Evolutionary conservation across 805 yeast species (phyloP), one percentile per base, ranked within the genome.

Genomic region (Metschnikowia chrysomelidarum): DNA sequence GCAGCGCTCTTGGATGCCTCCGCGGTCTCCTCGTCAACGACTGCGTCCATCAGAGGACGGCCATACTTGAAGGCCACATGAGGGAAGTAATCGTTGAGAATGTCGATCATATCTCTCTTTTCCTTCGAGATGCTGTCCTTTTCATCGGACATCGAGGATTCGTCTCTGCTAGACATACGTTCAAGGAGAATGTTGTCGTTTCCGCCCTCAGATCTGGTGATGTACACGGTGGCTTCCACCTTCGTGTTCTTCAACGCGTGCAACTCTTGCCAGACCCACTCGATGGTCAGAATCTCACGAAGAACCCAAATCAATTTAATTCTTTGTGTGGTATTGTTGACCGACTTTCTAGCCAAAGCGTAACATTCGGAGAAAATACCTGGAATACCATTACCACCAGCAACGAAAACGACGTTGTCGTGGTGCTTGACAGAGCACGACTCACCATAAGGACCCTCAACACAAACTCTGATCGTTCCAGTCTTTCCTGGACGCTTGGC

Each of bases 381-480:
- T 0, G 91, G 80, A 35, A 84, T 67, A 36, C 93, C 94, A 36
- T 79, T 78, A 21, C 93, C 91, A 27, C 87, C 89, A 5, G 89
- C 82, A 19, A 83, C 47, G 27, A 80, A 68, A 5, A 82, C 68
- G 4, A 80, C 72, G 39, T 73, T 69, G 30, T 76, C 73, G 47
- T 71, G 81, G 27, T 64, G 60, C 22, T 63, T 57, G 11, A 76
- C 61, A 1, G 79, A 72, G 3, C 76, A 54, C 2, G 71, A 45
- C 20, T 66, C 64, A 2, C 91, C 87, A 50, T 84, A 84, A 2
- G 91, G 88, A 1, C 91, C 91, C 51, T 84, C 91, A 8, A 66
- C 54, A 7, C 55, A 54, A 13, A 67, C 69, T 35, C 67, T 49
- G 16, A 65, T 51, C 14, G 44, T 33, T 13, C 54, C 34, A 2